Percentiles rank a stretch among this genome's conserved stretches.
phyloP scores from a whole-genome alignment of 345 rosid species.

The Linum usitatissimum region DNA sequence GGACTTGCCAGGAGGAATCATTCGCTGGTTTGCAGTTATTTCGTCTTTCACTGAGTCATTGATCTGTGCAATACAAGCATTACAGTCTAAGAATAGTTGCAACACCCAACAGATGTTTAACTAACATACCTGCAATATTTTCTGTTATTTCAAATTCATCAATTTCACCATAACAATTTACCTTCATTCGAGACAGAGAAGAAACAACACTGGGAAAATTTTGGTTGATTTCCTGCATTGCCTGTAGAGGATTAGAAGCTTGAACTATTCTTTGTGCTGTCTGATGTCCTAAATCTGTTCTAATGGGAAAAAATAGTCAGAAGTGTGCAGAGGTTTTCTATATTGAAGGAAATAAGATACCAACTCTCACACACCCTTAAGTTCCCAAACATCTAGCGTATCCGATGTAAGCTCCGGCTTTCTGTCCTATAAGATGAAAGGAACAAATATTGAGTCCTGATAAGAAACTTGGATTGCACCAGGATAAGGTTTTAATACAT shows the following conservation, averaged over 20 bases:
- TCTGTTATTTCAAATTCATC: constrained; percentile 7
- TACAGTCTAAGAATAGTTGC: background rate
- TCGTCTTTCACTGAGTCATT: constrained; percentile 86
- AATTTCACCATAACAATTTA: constrained; percentile 14
- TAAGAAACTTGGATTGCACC: background rate
- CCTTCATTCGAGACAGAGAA: constrained; percentile 96
- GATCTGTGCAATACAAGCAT: constrained; percentile 43
- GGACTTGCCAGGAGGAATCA: constrained; percentile 95
- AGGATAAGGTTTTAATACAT: background rate
- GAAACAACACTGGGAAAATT: constrained; percentile 96
- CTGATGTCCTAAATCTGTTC: constrained; percentile 95
- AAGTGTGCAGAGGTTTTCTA: background rate
- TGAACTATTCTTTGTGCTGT: constrained; percentile 95
- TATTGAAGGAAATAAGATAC: constrained; percentile 2
- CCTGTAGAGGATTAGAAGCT: constrained; percentile 85
- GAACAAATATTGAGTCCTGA: background rate
- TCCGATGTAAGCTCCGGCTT: constrained; percentile 89
- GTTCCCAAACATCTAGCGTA: constrained; percentile 96
- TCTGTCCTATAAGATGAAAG: constrained; percentile 50
- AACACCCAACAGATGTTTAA: constrained; percentile 5
- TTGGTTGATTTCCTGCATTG: constrained; percentile 95
- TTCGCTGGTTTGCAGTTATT: constrained; percentile 80
- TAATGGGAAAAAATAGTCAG: constrained; percentile 19
- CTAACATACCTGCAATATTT: background rate
- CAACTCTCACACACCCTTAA: constrained; percentile 49